phyloP scores from a whole-genome alignment of 352 stramenopile species.

The Phytophthora gonapodyides region DNA sequence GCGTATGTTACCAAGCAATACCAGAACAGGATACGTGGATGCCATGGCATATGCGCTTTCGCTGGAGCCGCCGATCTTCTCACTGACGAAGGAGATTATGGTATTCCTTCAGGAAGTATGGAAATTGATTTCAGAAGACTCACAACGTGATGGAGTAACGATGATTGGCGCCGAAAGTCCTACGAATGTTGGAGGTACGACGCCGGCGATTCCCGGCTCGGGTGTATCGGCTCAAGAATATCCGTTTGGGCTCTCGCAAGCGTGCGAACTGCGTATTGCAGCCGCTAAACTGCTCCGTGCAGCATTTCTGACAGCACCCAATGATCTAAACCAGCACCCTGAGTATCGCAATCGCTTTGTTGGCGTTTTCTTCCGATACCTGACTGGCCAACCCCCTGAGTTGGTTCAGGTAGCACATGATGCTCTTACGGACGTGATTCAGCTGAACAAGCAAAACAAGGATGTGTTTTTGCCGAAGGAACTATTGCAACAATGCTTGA shows the following conservation, averaged over 20 bases:
- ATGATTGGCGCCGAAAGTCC: conserved; percentile 35
- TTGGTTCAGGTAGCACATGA: conserved; percentile 83
- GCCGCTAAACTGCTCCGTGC: conserved; percentile 88
- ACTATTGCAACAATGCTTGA: conserved; percentile 95
- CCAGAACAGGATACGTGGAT: conserved; percentile 83
- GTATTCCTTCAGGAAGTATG: conserved; percentile 87
- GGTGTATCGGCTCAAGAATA: conserved; percentile 81
- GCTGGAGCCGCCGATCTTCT: conserved; percentile 79
- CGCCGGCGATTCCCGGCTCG: conserved; percentile 37
- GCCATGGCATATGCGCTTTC: conserved; percentile 82
- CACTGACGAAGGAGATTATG: conserved; percentile 86
- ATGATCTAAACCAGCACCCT: conserved; percentile 86
- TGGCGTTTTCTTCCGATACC: conserved; percentile 91
- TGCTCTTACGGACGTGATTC: conserved; percentile 79
- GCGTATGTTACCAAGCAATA: conserved; percentile 67
- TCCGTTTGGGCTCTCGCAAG: conserved; percentile 84
- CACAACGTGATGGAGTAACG: conserved; percentile 31
- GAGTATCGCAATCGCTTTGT: conserved; percentile 88
- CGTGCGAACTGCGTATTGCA: conserved; percentile 83
- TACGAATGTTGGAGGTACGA: conserved; percentile 26
- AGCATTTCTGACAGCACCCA: conserved; percentile 79
- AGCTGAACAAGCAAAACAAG: conserved; percentile 89
- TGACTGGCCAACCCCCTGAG: conserved; percentile 84
- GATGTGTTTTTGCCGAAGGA: conserved; percentile 94
- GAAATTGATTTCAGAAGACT: conserved; percentile 82